Conservation (phyloP, 345 rosid genomes). For the Lumnitzera racemosa region DNA sequence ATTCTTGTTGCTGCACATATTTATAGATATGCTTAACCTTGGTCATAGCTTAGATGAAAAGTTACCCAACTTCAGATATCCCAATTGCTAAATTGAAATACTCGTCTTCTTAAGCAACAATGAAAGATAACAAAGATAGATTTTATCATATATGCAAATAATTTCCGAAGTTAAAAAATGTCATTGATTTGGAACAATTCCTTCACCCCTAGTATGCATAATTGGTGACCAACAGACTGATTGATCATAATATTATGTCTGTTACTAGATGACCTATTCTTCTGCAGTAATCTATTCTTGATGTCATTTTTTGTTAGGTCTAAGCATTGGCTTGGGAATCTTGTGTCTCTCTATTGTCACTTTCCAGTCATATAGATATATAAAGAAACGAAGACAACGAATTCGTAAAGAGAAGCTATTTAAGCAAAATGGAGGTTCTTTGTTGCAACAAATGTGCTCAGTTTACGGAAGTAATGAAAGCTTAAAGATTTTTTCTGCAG, state of each 20-base stretch:
- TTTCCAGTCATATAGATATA: constrained; percentile 4
- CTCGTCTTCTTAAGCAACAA: background rate
- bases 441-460: constrained; percentile 12
- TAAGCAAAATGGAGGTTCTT: constrained; percentile 19
- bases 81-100: background rate
- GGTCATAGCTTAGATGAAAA: too few species aligned
- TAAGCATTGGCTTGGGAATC: constrained; percentile 9
- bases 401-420: constrained; percentile 9
- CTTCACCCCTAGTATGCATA: background rate
- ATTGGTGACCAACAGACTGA: background rate
- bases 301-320: constrained; percentile 9
- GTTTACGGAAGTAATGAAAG: constrained; percentile 6
- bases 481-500: constrained; percentile 11
- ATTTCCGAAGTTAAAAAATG: too few species aligned
- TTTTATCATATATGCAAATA: too few species aligned
- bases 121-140: too few species aligned
- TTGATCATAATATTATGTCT: background rate
- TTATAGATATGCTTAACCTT: too few species aligned
- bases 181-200: background rate
- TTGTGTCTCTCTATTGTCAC: constrained; percentile 6
- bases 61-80: too few species aligned
- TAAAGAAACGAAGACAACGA: constrained; percentile 7
- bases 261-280: background rate
- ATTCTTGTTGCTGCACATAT: too few species aligned
- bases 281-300: background rate